Conservation (phyloP, 108 stramenopile genomes). For the Fragilaria crotonensis region DNA sequence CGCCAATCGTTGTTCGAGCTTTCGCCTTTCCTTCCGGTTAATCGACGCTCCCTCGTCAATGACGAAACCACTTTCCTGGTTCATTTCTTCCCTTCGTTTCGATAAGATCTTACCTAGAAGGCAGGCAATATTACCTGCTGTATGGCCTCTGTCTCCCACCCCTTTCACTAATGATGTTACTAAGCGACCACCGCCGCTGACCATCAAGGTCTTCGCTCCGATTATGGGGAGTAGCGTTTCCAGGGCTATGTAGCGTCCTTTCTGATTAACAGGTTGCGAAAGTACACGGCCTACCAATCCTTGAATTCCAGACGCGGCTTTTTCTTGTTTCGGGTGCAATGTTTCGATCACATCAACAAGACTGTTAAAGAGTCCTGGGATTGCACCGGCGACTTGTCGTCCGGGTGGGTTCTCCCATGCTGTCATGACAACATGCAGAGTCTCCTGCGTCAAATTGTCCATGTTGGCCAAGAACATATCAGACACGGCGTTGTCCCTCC, state of each 20-base stretch:
- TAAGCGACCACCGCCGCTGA: not conserved
- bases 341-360: slow-evolving; percentile 24
- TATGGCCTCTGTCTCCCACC: slow-evolving; percentile 39
- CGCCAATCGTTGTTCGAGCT: not conserved
- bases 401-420: slow-evolving; percentile 57
- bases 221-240: slow-evolving; percentile 44
- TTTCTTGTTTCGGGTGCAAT: not conserved
- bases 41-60: not conserved
- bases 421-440: slow-evolving; percentile 31
- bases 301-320: slow-evolving; percentile 6
- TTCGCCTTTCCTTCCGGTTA: slow-evolving; percentile 1
- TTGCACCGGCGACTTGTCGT: slow-evolving; percentile 36
- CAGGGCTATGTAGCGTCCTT: slow-evolving; percentile 55
- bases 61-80: slow-evolving; percentile 3
- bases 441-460: slow-evolving; percentile 18
- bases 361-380: slow-evolving; percentile 40
- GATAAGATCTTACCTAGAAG: slow-evolving; percentile 42
- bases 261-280: slow-evolving; percentile 39
- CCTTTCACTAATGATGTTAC: slow-evolving; percentile 38
- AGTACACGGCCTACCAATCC: slow-evolving; percentile 26
- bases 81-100: slow-evolving; percentile 12
- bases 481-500: not conserved
- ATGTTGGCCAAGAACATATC: not conserved
- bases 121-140: slow-evolving; percentile 46
- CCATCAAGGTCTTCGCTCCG: slow-evolving; percentile 13